These are phyloP conservation scores for Ilyonectria destructans DNA, from an alignment of 2,329 filamentous ascomycete species.

Conservation along the genomic window DNA sequence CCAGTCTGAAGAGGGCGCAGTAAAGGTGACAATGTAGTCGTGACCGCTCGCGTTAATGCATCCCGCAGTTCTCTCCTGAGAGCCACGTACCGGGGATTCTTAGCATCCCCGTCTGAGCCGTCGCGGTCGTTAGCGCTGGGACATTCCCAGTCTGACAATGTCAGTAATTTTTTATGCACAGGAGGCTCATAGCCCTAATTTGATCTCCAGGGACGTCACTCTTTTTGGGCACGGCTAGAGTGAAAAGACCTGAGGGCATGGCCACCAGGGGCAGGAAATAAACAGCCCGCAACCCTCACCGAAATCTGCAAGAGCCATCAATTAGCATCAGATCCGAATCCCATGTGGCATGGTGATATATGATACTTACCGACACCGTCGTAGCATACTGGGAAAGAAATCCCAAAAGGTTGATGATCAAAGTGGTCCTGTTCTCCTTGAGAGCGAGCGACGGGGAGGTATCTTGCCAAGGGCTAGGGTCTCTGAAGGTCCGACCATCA, in stretches of 20 bases:
- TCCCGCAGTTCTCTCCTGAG: background rate
- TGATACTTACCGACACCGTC: constrained; percentile 45
- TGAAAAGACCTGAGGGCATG: too few species aligned
- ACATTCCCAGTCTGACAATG: constrained; percentile 50
- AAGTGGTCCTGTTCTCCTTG: constrained; percentile 36
- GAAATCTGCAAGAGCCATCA: too few species aligned
- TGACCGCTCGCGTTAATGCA: background rate
- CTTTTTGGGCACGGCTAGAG: too few species aligned
- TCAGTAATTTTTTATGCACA: too few species aligned
- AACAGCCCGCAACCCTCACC: too few species aligned
- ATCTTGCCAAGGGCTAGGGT: constrained; percentile 47
- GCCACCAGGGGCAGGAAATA: too few species aligned
- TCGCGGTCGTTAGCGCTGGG: constrained; percentile 42
- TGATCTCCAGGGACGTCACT: too few species aligned
- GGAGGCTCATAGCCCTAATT: too few species aligned
- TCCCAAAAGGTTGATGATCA: constrained; percentile 54
- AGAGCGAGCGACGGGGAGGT: background rate
- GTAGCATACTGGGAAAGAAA: constrained; percentile 44
- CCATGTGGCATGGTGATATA: too few species aligned
- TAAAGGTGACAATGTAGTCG: constrained; percentile 30
- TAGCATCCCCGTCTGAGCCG: constrained; percentile 40
- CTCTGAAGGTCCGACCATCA: constrained; percentile 62
- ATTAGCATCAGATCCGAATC: too few species aligned
- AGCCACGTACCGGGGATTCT: constrained; percentile 35
- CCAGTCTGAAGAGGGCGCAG: constrained; percentile 50